Evolutionary conservation across 805 yeast species (phyloP), one percentile per base, ranked within the genome.

Genomic region (Maudiozyma serrabonitensis): DNA sequence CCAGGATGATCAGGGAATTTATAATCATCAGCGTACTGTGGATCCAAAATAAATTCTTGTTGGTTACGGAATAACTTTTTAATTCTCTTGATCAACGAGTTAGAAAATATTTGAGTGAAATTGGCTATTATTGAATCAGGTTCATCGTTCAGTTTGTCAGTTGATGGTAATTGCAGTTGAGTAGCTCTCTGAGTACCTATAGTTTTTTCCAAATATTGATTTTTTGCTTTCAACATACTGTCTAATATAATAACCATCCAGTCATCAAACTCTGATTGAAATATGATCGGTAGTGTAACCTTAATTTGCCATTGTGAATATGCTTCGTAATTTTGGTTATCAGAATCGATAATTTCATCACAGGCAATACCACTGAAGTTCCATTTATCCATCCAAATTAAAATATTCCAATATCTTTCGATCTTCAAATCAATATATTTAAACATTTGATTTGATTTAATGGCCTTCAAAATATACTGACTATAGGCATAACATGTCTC

Each of bases 371-470:
- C 99, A 41, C 95, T 85, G 65, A 75, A 89, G 61, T 93, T 93
- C 58, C 78, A 79, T 56, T 84, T 82, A 63, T 93, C 96, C 95
- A 91, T 86, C 98, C 97, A 95, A 2, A 93, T 69, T 54, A 93
- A 69, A n/a, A 84, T 60, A 63, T 93, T 97, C 99, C 99, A 93
- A 61, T 87, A 89, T 58, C 80, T 81, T 12, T 72, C 75, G 41
- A 91, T 82, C 19, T 71, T 69, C 54, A 93, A 67, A 56, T 90
- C 97, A 56, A 93, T 69, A 63, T 81, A 89, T 56, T 83, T 80
- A 69, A 93, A 93, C 55, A 89, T 67, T 0, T 95, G 91, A 56
- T 82, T 85, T 0, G 88, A 74, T 58, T 96, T 73, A 2, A 87
- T 80, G 1, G 95, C 81, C 55, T 84, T 83, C 26, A 86, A 75